These are phyloP conservation scores for Allium sativum DNA, from an alignment of 106 monocot genomes.

Conservation along the genomic window DNA sequence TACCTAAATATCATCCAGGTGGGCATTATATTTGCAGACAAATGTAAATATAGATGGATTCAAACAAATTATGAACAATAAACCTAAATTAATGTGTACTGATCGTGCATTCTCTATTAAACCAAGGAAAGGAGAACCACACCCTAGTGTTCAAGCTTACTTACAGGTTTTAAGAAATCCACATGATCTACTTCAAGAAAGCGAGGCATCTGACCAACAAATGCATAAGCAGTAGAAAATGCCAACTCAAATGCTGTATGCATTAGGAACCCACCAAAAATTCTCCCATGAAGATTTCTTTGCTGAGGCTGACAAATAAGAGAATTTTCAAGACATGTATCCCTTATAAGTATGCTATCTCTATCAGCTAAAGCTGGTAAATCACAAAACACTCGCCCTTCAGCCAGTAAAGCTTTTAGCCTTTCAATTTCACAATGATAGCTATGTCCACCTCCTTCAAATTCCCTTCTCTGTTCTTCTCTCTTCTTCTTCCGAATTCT, in stretches of 20 bases:
- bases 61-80: background rate
- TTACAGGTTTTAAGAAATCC: conserved; percentile 91
- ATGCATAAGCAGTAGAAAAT: conserved; percentile 96
- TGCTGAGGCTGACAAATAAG: conserved; percentile 97
- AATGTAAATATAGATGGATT: too few relatives aligned
- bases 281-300: conserved; percentile 87
- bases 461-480: conserved; percentile 41
- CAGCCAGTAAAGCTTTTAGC: conserved; percentile 57
- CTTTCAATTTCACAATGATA: conserved; percentile 36
- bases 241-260: conserved; percentile 84
- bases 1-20: too few relatives aligned
- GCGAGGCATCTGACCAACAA: conserved; percentile 71
- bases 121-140: background rate
- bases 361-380: conserved; percentile 86
- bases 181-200: conserved; percentile 98
- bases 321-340: conserved; percentile 80
- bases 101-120: background rate
- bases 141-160: conserved; percentile 7
- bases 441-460: conserved; percentile 51
- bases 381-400: conserved; percentile 90
- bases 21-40: background rate
- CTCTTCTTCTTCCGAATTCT: conserved; percentile 58
- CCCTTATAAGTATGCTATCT: conserved; percentile 76
- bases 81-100: background rate
- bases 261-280: conserved; percentile 98